Percentiles rank a stretch among this genome's conserved stretches.
Conservation (phyloP, 768 basidiomycete species). For the Leucocoprinus birnbaumii region DNA sequence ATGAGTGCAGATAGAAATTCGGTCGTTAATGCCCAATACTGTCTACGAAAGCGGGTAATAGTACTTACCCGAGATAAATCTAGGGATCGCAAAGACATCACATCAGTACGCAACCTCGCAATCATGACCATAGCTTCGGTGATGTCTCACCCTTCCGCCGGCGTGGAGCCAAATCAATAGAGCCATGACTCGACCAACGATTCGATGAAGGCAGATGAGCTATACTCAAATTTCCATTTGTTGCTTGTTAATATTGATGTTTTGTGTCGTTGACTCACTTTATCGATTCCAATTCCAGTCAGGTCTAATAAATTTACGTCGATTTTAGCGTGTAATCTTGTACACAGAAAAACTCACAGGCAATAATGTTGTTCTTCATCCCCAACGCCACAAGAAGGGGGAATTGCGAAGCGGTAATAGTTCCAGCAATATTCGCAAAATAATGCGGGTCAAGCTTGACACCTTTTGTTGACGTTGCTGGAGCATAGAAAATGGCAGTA, state of each 20-base stretch:
- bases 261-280: conserved; percentile 20
- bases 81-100: too few species aligned
- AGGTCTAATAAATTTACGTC: conserved; percentile 29
- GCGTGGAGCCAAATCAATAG: conserved; percentile 49
- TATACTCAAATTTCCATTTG: too few species aligned
- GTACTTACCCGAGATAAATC: conserved; percentile 18
- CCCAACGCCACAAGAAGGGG: conserved; percentile 57
- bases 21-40: neutral
- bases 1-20: too few species aligned
- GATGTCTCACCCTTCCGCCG: conserved; percentile 34
- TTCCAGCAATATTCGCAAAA: conserved; percentile 38
- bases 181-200: conserved; percentile 43
- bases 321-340: too few species aligned
- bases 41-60: neutral
- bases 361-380: conserved; percentile 55
- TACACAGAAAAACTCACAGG: conserved; percentile 21
- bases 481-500: neutral
- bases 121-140: too few species aligned
- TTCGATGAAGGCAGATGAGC: conserved; percentile 45
- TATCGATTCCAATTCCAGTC: conserved; percentile 49
- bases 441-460: conserved; percentile 32
- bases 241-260: neutral
- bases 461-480: conserved; percentile 31
- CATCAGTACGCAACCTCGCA: too few species aligned
- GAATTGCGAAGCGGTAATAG: conserved; percentile 45